Evolutionary conservation across 768 basidiomycete genomes (phyloP), one percentile per base, ranked within the genome.

Genomic region (Lanmaoa rubissima): DNA sequence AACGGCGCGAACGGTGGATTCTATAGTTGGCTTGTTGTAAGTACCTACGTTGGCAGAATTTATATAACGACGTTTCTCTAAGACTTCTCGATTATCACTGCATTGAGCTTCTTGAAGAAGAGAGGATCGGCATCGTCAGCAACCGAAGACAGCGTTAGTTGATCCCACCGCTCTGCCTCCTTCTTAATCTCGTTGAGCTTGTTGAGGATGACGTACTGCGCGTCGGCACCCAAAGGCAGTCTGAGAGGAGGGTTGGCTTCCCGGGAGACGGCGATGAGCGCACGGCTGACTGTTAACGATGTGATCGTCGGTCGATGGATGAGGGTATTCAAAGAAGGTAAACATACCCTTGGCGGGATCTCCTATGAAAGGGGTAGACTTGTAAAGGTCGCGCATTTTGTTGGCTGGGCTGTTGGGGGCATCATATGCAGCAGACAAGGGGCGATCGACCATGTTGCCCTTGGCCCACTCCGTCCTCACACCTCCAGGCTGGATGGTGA

Each of bases 401-500:
- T 60, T 56, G 10, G 63, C 52, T 28, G 54, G 60, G 43, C 63
- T 60, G 26, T 65, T 57, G 1, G 66, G 57, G 2, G 19, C 2
- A 11, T 60, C 54, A 14, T 67, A 68, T 3, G 34, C 63, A 14
- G 61, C 53, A 19, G 63, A 63, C 16, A 68, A 24, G 0, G 56
- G 50, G 3, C 44, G 39, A 12, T 65, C 54, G 34, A 62, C 54
- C 60, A 68, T 57, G 40, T 35, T 66, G 0, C 54, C 34, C 55
- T 67, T 66, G 36, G 51, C 56, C 58, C 65, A 64, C 7, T 64
- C 62, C 7, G 65, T 66, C 45, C 43, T 58, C 39, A 62, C 60
- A 0, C 60, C 58, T 44, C 66, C 66, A 16, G 66, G 65, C 24
- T 68, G 63, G 17, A 62, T 32, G n/a, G 14, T 17, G 32, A 67